Base-by-base conservation (phyloP, 306 rosid genomes). In the Quillaja saponaria region DNA sequence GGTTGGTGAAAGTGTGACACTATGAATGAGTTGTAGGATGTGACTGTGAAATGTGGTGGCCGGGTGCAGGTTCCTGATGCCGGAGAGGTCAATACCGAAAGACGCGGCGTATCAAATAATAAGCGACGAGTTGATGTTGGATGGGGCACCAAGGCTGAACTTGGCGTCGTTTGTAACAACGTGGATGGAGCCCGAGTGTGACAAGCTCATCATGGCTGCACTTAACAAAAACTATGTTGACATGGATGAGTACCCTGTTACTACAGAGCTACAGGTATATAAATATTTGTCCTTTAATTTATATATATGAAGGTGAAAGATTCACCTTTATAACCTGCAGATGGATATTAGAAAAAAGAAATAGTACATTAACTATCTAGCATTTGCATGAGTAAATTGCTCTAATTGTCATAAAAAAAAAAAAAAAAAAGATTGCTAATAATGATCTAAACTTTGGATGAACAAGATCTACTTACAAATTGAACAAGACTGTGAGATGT, bases 171-270 rank as follows among this genome's bases (percentile, higher is more conserved):
- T 78, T 21, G 81, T 78, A 25, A 81, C 83, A 1, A 81, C 86
- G 9, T 81, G 86, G 86, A 81, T 78, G 86, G 86, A 78, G 63
- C 83, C 83, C 1, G 83, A 78, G 51, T 67, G 86, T 20, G 83
- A 81, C 42, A 19, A 71, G 12, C 78, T 78, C 28, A 69, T 81
- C 63, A 50, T 70, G 75, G 80, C 69, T 46, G 51, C 86, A 4
- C 14, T 81, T 10, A 81, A 74, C 73, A 81, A 81, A 67, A 81
- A 81, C 69, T 81, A 77, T 20, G 85, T 81, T 6, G 85, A 81
- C 66, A 81, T 81, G 86, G 86, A 81, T 10, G 86, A 81, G 73
- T 81, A 81, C 70, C 86, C 86, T 7, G 80, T 81, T 49, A 81
- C 86, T 50, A 81, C 86, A 17, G 86, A 81, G 50, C 76, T 81